Evolutionary conservation across 148 eudicot species (phyloP), one percentile per base, ranked within the genome.

Genomic region (Amaranthus cruentus): DNA sequence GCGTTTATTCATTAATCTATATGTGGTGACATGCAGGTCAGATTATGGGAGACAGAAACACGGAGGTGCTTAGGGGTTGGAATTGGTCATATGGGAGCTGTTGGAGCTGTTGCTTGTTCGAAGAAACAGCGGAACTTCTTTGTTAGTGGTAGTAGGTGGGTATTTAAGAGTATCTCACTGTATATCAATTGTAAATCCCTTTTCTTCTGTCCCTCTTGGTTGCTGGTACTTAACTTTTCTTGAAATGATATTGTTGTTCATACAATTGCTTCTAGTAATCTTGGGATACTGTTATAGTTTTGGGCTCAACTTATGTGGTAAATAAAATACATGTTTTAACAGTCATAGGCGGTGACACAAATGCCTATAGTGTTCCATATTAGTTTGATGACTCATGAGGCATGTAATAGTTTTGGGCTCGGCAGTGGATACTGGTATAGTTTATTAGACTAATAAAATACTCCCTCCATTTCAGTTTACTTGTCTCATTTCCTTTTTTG

Each of bases 131-230:
- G 81, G 6, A 83, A 88, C 84, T 95, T 95, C 61, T 82, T 92
- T 79, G 94, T 95, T 68, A 95, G 99, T 57, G 99, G 96, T 68
- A 92, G 99, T 76, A 92, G 97, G 98, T 94, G 77, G 80, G 77
- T 52, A 11, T 69, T 58, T 28, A 56, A 9, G 38, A 9, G n/a
- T 68, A 47, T 67, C 15, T 28, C 38, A 28, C 38, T 28, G 38
- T 18, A 12, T n/a, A 9, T 55, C 3, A 28, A 4, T 52, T 43
- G 38, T 44, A 9, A 42, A 13, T 18, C 59, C 12, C 38, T 55
- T 64, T 28, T 46, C 28, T 56, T 43, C 9, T 55, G 11, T 9
- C 28, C 38, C 38, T 70, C 21, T 54, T 55, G 6, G n/a, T 21
- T 72, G 7, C 11, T 72, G 59, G 9, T 56, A 12, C 8, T 12